Evolutionary conservation across 225 moss, liverwort and hornwort genomes (phyloP), one percentile per base, ranked within the genome.

Genomic region (Rhytidiadelphus loreus): DNA sequence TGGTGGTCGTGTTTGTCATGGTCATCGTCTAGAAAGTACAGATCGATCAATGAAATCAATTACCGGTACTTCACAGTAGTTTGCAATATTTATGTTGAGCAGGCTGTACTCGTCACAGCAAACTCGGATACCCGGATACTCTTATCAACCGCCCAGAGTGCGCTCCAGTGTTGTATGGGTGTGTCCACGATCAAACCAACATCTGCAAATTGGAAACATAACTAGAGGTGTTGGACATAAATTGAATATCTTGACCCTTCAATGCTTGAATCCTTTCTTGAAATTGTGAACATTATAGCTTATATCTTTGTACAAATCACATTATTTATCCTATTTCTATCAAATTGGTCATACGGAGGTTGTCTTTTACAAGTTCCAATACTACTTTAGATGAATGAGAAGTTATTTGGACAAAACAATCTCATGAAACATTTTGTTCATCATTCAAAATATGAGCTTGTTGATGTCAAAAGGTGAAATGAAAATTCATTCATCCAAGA

Each of bases 401-500:
- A 35, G 23, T 53, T 13, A 35, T 76, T 76, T 35, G 13, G 13
- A 8, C 23, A 76, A 52, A 53, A 5, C 14, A 14, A 14, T 76
- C 8, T 35, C 12, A 0, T 32, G 4, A 33, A 50, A 7, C 3
- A 50, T 33, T 13, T 12, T 8, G 2, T 13, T 53, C 3, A 14
- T 35, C 5, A 3, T 76, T 7, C 22, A 21, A 50, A 11, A 29
- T 18, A 73, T 29, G 30, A 30, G 18, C 10, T 50, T 76, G n/a
- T 50, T 32, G 30, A 48, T 74, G 48, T 48, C 20, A 74, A 20
- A 74, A 74, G 1, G 2, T 48, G 32, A 32, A 75, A 32, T 20
- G 8, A 75, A 74, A 48, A 74, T 20, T 48, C 48, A 12, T 32
- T 32, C 74, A 74, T 28, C 44, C 10, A 17, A 72, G 10, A 72